A percentile compares a stretch with the other conserved stretches of the same genome.
These are phyloP conservation scores for Nicotiana sylvestris DNA, from an alignment of 257 asterid genomes.

Conservation along the genomic window DNA sequence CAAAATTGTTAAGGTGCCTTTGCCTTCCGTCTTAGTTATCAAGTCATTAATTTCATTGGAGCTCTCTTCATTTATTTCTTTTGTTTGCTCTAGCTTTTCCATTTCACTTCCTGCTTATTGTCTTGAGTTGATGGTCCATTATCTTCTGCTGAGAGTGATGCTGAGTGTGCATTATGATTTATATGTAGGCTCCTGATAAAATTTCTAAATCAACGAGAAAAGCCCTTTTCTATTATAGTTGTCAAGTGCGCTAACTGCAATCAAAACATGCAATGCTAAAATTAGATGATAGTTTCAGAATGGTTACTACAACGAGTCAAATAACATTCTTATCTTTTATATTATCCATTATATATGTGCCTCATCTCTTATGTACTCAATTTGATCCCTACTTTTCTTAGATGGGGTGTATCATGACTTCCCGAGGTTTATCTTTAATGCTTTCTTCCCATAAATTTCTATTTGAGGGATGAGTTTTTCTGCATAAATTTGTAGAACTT, in stretches of 20 bases:
- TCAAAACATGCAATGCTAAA: not conserved
- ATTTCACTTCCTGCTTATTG: not conserved
- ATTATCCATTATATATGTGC: not conserved
- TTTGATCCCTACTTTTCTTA: not conserved
- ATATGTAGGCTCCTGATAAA: not conserved
- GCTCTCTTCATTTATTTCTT: not conserved
- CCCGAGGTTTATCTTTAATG: not conserved
- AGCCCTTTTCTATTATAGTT: not conserved
- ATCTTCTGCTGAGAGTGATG: not conserved
- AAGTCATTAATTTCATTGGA: not conserved
- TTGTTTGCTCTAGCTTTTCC: not conserved
- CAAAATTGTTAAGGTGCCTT: slow-evolving; percentile 75
- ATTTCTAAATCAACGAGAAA: not conserved
- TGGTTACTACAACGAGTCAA: not conserved
- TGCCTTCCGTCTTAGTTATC: not conserved
- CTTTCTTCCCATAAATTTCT: not conserved
- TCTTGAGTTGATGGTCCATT: slow-evolving; percentile 1
- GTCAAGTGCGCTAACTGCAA: not conserved
- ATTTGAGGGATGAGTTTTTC: not conserved
- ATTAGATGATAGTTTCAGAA: slow-evolving; percentile 5
- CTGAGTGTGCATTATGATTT: not conserved
- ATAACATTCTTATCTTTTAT: not conserved
- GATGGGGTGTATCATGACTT: not conserved
- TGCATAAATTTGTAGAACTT: not conserved
- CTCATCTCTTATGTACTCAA: not conserved